Percentiles rank a stretch among this genome's conserved stretches.
Conservation (phyloP, 306 rosid species). For the Echinosophora koreensis region DNA sequence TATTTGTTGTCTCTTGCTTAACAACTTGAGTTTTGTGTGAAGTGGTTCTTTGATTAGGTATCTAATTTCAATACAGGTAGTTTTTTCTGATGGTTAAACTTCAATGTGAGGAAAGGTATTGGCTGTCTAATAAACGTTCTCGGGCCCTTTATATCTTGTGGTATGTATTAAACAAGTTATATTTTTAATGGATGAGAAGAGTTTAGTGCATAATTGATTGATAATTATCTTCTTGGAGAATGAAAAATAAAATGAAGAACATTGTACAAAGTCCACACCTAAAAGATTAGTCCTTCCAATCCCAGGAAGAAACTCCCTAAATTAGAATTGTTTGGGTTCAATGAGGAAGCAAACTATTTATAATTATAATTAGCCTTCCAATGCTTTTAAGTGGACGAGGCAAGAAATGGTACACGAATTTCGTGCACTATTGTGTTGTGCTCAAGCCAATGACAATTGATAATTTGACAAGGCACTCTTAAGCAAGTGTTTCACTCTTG, state of each 20-base stretch:
- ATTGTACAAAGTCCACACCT: neutral
- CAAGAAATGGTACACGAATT: neutral
- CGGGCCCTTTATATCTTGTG: too few species aligned
- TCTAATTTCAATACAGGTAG: neutral
- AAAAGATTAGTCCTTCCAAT: too few species aligned
- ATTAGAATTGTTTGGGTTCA: too few species aligned
- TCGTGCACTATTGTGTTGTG: neutral
- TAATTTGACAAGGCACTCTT: neutral
- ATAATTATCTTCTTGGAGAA: neutral
- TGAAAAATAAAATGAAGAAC: neutral
- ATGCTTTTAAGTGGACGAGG: neutral
- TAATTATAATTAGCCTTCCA: neutral
- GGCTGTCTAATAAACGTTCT: neutral
- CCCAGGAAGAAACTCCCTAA: too few species aligned
- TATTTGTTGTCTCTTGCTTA: conserved; percentile 3
- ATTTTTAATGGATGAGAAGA: neutral
- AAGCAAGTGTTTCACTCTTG: neutral
- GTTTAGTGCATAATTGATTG: neutral
- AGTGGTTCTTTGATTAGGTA: neutral
- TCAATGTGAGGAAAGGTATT: neutral
- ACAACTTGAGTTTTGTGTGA: neutral
- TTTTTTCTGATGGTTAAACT: neutral
- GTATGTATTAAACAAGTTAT: too few species aligned
- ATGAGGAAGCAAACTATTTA: too few species aligned
- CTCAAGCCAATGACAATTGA: neutral